Conservation (phyloP, 768 basidiomycete species). For the Leccinum truebloodii region DNA sequence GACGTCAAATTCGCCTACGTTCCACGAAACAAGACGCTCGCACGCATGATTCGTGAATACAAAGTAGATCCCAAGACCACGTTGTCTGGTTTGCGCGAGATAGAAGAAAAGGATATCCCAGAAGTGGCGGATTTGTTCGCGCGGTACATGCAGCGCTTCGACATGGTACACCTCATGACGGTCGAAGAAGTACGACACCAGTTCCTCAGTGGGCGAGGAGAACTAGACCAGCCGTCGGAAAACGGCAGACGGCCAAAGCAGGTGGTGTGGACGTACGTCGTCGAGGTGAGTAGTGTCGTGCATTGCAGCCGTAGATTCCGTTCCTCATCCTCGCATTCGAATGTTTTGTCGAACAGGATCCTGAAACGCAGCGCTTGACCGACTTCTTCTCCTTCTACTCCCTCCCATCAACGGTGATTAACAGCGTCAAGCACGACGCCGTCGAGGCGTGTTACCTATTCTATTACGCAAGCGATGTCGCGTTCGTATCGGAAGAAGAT, state of each 20-base stretch:
- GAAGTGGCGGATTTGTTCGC: slow-evolving; percentile 70
- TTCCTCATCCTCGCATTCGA: slow-evolving; percentile 1
- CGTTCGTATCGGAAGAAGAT: slow-evolving; percentile 61
- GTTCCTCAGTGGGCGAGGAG: slow-evolving; percentile 81
- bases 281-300: slow-evolving; percentile 63
- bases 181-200: slow-evolving; percentile 84
- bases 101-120: slow-evolving; percentile 76
- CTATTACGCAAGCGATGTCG: slow-evolving; percentile 88
- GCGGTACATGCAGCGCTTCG: slow-evolving; percentile 83
- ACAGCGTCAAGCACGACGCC: slow-evolving; percentile 62
- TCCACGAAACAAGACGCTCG: slow-evolving; percentile 84
- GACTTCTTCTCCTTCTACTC: slow-evolving; percentile 98
- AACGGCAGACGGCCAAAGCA: slow-evolving; percentile 63
- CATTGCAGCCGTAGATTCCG: background rate
- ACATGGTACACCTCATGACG: slow-evolving; percentile 73
- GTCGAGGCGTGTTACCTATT: slow-evolving; percentile 95
- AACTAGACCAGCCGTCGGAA: slow-evolving; percentile 39
- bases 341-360: slow-evolving; percentile 54
- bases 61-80: slow-evolving; percentile 57
- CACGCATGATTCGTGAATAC: slow-evolving; percentile 82
- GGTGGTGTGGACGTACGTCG: slow-evolving; percentile 95
- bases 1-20: slow-evolving; percentile 89
- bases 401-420: slow-evolving; percentile 91
- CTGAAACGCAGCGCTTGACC: slow-evolving; percentile 78
- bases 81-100: slow-evolving; percentile 78